phyloP scores from a whole-genome alignment of 2,329 filamentous ascomycete species.

The Corniculantispora saksenae region DNA sequence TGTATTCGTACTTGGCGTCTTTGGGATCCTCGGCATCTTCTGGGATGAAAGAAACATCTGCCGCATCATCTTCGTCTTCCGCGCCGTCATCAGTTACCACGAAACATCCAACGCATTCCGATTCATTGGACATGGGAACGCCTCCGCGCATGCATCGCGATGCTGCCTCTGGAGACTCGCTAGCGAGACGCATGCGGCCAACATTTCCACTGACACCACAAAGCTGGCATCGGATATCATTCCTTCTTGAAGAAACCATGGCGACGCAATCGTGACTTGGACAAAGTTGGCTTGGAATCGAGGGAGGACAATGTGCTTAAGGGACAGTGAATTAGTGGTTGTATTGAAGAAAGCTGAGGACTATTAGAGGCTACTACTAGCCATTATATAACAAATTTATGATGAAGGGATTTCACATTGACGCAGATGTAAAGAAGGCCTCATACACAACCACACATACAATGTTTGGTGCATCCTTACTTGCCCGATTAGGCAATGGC shows the following conservation, averaged over 20 bases:
- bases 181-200: conserved; percentile 24
- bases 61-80: conserved; percentile 2
- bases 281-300: background rate
- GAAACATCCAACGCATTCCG: conserved; percentile 18
- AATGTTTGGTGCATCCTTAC: background rate
- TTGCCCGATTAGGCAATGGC: background rate
- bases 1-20: conserved; percentile 7
- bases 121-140: background rate
- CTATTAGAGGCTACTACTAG: too few relatives aligned
- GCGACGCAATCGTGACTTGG: background rate
- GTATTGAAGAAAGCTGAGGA: too few relatives aligned
- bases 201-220: conserved; percentile 34
- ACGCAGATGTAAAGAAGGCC: too few relatives aligned
- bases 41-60: background rate
- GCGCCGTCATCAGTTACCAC: conserved; percentile 17
- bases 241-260: background rate
- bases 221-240: conserved; percentile 28
- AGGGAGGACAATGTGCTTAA: background rate
- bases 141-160: conserved; percentile 15
- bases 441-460: too few relatives aligned
- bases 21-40: conserved; percentile 2
- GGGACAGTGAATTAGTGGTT: too few relatives aligned
- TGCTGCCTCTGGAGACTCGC: conserved; percentile 25
- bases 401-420: background rate
- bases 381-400: background rate